Conservation (phyloP, 805 yeast species). For the Pichia cephalocereana region DNA sequence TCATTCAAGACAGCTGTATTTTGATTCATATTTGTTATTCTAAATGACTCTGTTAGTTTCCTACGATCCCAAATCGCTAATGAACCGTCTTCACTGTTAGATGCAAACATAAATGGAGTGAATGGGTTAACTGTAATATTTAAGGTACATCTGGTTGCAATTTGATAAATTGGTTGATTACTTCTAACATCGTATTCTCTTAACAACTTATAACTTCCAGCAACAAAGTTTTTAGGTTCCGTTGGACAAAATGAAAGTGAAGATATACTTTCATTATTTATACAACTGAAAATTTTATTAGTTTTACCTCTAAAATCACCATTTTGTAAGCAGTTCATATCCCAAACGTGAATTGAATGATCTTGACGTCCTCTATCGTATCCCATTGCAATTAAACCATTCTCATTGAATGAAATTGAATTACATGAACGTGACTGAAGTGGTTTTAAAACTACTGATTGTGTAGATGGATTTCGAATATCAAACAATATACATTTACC, state of each 20-base stretch:
- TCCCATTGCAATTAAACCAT: constrained; percentile 65
- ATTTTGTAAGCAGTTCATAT: constrained; percentile 28
- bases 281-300: constrained; percentile 42
- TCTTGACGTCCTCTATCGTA: constrained; percentile 72
- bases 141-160: constrained; percentile 64
- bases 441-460: constrained; percentile 40
- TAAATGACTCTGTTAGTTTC: constrained; percentile 30
- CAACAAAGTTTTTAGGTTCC: constrained; percentile 44
- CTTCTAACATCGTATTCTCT: constrained; percentile 70
- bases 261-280: constrained; percentile 67
- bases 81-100: constrained; percentile 77
- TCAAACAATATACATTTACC: constrained; percentile 62
- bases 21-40: constrained; percentile 2
- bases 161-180: constrained; percentile 57
- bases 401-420: constrained; percentile 56
- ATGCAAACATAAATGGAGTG: constrained; percentile 57
- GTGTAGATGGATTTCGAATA: constrained; percentile 27
- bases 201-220: constrained; percentile 68
- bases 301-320: constrained; percentile 44
- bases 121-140: constrained; percentile 64
- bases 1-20: constrained; percentile 28
- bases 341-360: constrained; percentile 72
- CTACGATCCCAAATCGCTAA: constrained; percentile 77
- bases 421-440: constrained; percentile 70
- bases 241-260: constrained; percentile 61